Evolutionary conservation across 164 flowering plant species (phyloP).

Genomic region (Cinnamomum chago): DNA sequence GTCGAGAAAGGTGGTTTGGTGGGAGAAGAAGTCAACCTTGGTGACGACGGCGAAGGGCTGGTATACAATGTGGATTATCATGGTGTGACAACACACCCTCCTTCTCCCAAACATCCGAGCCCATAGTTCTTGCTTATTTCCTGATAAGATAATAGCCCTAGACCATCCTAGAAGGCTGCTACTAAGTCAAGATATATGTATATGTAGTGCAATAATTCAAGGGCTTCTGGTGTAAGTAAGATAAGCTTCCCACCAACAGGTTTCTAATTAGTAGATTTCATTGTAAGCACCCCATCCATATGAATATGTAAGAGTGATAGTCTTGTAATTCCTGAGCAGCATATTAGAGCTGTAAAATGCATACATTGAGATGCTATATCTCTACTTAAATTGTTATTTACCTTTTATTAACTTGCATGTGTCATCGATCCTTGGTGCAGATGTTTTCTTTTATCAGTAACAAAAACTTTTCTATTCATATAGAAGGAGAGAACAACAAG

Average conservation of each 20-base stretch:
- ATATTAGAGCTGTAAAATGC: background rate
- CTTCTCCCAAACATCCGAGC: conserved; percentile 50
- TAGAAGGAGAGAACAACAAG: too few relatives aligned
- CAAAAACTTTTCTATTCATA: too few relatives aligned
- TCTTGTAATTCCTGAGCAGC: background rate
- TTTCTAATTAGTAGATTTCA: background rate
- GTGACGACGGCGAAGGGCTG: conserved; percentile 26
- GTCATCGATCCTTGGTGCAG: too few relatives aligned
- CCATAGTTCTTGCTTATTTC: conserved; percentile 6
- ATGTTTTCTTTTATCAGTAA: too few relatives aligned
- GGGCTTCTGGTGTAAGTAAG: background rate
- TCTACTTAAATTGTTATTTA: too few relatives aligned
- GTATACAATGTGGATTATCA: conserved; percentile 63
- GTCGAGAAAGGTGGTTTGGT: conserved; percentile 2
- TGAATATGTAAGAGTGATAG: background rate
- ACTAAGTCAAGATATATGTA: background rate
- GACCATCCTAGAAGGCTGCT: background rate
- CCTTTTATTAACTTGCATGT: too few relatives aligned
- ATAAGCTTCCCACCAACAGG: background rate
- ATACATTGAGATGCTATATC: background rate
- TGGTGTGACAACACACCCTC: conserved; percentile 59
- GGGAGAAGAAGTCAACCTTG: conserved; percentile 3
- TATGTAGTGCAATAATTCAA: background rate
- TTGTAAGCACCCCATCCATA: background rate
- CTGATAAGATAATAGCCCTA: background rate